These are phyloP conservation scores for Myxozyma vanderwaltii DNA, from an alignment of 805 yeast species.

Conservation along the genomic window DNA sequence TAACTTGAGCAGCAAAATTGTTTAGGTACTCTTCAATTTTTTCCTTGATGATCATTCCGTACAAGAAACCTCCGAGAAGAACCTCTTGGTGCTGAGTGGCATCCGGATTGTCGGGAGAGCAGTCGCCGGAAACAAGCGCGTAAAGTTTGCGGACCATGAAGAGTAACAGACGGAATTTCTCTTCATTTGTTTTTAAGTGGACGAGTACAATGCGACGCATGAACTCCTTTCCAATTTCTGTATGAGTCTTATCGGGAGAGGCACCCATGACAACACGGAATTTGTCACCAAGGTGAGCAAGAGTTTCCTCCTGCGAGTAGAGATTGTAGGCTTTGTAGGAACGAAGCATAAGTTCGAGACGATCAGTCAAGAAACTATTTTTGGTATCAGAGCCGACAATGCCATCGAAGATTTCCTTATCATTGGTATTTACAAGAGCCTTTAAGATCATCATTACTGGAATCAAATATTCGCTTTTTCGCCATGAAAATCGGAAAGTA, in stretches of 20 bases:
- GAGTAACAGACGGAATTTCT: conserved; percentile 82
- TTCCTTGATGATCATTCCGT: conserved; percentile 95
- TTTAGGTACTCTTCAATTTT: conserved; percentile 91
- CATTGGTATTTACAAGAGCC: conserved; percentile 87
- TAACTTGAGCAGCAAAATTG: conserved; percentile 69
- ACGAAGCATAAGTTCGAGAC: conserved; percentile 89
- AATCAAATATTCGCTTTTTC: conserved; percentile 89
- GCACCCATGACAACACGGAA: conserved; percentile 92
- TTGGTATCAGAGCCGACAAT: conserved; percentile 84
- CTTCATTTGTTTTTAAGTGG: conserved; percentile 67
- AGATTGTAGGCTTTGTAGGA: conserved; percentile 80
- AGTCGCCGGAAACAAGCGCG: conserved; percentile 93
- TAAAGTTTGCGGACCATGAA: conserved; percentile 96
- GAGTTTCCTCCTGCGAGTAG: conserved; percentile 80
- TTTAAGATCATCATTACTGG: conserved; percentile 92
- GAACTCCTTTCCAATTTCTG: conserved; percentile 87
- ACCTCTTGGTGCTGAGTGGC: conserved; percentile 99
- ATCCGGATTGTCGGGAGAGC: conserved; percentile 97
- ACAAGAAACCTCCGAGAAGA: conserved; percentile 89
- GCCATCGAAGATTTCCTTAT: conserved; percentile 94
- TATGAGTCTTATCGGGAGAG: conserved; percentile 82
- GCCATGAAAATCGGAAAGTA: conserved; percentile 95
- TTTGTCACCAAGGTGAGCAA: conserved; percentile 93
- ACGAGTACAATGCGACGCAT: conserved; percentile 83
- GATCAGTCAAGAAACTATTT: conserved; percentile 95